Conservation (phyloP, 2,329 filamentous ascomycete genomes). For the Exophiala calicioides region DNA sequence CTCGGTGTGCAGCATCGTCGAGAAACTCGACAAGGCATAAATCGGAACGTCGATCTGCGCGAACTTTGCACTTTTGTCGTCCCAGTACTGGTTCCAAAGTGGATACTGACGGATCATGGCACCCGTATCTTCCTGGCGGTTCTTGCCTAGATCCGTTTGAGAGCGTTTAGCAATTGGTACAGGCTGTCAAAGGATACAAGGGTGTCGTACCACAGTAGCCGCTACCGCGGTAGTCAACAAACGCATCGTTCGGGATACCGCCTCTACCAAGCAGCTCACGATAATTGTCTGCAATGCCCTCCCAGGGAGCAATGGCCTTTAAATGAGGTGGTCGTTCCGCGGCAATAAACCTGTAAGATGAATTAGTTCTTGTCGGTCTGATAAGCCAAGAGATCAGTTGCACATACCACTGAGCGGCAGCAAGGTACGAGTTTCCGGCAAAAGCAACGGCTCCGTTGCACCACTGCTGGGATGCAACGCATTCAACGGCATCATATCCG, state of each 20-base stretch:
- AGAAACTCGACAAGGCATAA: slow-evolving; percentile 40
- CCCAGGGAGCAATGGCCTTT: slow-evolving; percentile 47
- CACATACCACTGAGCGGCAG: slow-evolving; percentile 43
- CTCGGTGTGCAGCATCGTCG: slow-evolving; percentile 40
- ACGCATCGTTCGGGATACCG: slow-evolving; percentile 32
- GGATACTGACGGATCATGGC: slow-evolving; percentile 45
- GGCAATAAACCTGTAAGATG: slow-evolving; percentile 45
- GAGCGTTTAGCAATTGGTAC: slow-evolving; percentile 39
- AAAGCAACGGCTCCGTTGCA: slow-evolving; percentile 48
- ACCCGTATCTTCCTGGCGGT: slow-evolving; percentile 40
- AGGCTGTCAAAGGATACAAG: slow-evolving; percentile 28
- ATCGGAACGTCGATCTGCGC: slow-evolving; percentile 37
- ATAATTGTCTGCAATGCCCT: slow-evolving; percentile 48
- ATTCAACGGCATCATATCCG: slow-evolving; percentile 49
- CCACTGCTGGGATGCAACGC: slow-evolving; percentile 46
- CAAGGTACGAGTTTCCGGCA: slow-evolving; percentile 48
- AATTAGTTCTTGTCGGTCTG: neutral
- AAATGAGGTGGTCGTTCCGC: slow-evolving; percentile 45
- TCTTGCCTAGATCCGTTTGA: slow-evolving; percentile 7
- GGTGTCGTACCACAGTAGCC: slow-evolving; percentile 15
- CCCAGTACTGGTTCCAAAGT: slow-evolving; percentile 34
- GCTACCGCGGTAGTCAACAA: slow-evolving; percentile 12
- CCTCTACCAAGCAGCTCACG: slow-evolving; percentile 50
- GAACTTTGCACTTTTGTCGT: slow-evolving; percentile 28
- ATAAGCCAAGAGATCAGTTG: neutral